Base-by-base conservation (phyloP, 2,329 filamentous ascomycete genomes). In the Penicillium olsonii region DNA sequence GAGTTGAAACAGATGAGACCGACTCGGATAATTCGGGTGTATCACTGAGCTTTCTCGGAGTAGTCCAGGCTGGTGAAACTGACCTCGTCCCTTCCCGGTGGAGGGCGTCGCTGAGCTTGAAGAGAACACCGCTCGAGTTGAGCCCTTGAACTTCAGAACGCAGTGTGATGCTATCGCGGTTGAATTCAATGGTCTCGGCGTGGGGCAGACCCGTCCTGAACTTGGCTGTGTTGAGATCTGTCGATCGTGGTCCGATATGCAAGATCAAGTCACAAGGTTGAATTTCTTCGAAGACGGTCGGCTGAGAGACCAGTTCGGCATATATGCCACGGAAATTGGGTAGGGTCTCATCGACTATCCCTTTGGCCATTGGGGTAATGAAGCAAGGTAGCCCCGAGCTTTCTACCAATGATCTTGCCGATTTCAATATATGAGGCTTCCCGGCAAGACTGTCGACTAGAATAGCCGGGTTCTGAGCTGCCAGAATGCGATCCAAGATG, bases 331-430 rank as follows among this genome's bases (percentile, higher is more conserved):
- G 86, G 60, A 86, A 95, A 61, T 81, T 86, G 4, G 78, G 73
- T 22, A 87, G 78, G 4, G 79, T 81, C 68, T 95, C 90, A 63
- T 92, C 80, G 42, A 95, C 79, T 18, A 87, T 85, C 12, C 88
- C 82, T 73, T 94, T 95, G 27, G 89, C 90, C 86, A 94, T 92
- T 3, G 89, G 88, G 0, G 88, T 87, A n/a, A 89, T 86, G 57
- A 92, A 92, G 0, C 87, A 84, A 4, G 90, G 90, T 2, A 94
- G 74, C 6, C 81, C 76, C 0, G 87, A 87, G 71, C 85, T 88
- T 45, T 84, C 76, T 37, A 94, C 75, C 5, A 95, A 76, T 4
- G 80, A 79, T 57, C 88, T 82, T 15, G 88, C 83, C 66, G 91
- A 87, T 1, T 81, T 67, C 0, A 90, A 68, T n/a, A 87, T 85